phyloP scores from a whole-genome alignment of 345 rosid genomes.

The Kandelia obovata region DNA sequence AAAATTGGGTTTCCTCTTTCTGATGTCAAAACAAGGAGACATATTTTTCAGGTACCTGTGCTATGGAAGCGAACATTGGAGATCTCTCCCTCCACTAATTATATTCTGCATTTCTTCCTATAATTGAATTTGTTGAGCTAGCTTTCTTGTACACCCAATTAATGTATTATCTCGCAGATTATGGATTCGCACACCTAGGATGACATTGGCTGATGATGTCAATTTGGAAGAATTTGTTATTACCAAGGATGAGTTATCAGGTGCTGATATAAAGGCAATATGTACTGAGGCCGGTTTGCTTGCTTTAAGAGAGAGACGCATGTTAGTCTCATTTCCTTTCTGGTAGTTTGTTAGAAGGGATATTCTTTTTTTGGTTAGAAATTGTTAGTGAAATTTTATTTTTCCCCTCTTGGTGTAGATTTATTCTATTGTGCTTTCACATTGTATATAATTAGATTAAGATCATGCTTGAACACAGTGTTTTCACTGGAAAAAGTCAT shows the following conservation, averaged over 20 bases:
- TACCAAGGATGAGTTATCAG: conserved; percentile 98
- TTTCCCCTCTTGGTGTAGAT: not conserved
- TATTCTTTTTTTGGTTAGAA: not conserved
- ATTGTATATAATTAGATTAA: too few species aligned
- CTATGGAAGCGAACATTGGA: conserved; percentile 1
- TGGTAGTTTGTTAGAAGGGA: not conserved
- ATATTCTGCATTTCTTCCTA: not conserved
- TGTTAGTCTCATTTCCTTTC: conserved; percentile 39
- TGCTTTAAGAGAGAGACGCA: conserved; percentile 90
- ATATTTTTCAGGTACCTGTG: conserved; percentile 75
- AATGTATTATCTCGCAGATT: not conserved
- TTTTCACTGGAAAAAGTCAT: too few species aligned
- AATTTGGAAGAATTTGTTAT: conserved; percentile 97
- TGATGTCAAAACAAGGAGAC: conserved; percentile 97
- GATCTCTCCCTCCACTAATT: not conserved
- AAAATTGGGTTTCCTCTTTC: conserved; percentile 98
- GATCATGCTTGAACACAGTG: too few species aligned
- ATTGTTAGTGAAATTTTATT: not conserved
- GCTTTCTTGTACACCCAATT: not conserved
- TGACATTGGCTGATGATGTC: conserved; percentile 95
- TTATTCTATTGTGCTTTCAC: too few species aligned
- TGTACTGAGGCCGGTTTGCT: conserved; percentile 98
- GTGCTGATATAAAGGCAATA: conserved; percentile 96
- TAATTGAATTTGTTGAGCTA: conserved; percentile 4
- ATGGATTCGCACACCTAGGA: conserved; percentile 91